Evolutionary conservation across 1,139 yeast species (phyloP), one percentile per base, ranked within the genome.

Genomic region (Geotrichum candidum): DNA sequence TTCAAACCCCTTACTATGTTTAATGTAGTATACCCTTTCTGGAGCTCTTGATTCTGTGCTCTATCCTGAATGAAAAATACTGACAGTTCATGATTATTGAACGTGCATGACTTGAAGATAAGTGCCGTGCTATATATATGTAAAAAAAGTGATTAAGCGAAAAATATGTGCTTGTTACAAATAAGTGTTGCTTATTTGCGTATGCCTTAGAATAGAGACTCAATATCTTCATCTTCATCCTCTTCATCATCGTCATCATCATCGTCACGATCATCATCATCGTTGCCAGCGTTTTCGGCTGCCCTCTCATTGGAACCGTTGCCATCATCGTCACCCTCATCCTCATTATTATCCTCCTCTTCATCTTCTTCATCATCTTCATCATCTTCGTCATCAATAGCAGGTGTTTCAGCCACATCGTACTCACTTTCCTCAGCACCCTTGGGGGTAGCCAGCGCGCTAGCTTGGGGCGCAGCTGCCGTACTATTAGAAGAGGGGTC

Each of bases 181-280:
- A 41, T n/a, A n/a, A n/a, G 22, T 7, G 22, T n/a, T 41, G 48
- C 9, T 41, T 41, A 18, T 5, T 41, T n/a, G 48, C 22, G 23
- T 23, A n/a, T 7, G 48, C 10, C 23, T 54, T 41, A 54, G 27
- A 54, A 54, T 23, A 54, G 31, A 4, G 57, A 54, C 38, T 54
- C 57, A 41, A 54, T 54, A 29, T 54, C 57, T 29, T 75, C 81
- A 23, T 74, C 80, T 22, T 76, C 81, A 10, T 72, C 73, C 45
- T 76, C 78, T 61, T 77, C 77, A 11, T 73, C 77, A 51, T 75
- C 73, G 2, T 45, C 52, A 2, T 72, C 75, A 56, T 74, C 75
- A 51, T 75, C 73, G 2, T 45, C 52, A 2, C 72, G 75, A 56
- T 74, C 75, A 56, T 73, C 76, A 53, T 73, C 75, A 2, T 71